A percentile compares a stretch with the other conserved stretches of the same genome.
Conservation (phyloP, 441 rosid genomes). For the Rhodomyrtus psidioides region DNA sequence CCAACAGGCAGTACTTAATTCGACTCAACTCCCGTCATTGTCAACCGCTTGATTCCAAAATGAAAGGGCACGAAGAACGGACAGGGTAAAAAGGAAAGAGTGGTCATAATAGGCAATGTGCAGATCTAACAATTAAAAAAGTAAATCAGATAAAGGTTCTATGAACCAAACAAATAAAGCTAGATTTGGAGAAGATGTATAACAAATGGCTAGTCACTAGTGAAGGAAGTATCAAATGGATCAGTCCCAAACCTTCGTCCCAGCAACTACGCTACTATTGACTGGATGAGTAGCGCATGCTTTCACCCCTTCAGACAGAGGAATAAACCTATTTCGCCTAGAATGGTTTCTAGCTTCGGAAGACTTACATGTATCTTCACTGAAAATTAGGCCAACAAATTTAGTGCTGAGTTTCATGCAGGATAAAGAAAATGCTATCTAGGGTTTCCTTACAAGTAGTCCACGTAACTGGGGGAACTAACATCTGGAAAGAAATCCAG, state of each 20-base stretch:
- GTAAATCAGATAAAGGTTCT: neutral
- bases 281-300: conserved; percentile 71
- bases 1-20: neutral
- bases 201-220: neutral
- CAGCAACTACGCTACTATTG: conserved; percentile 63
- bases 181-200: neutral
- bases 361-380: neutral
- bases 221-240: neutral
- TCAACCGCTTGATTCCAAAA: neutral
- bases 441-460: conserved; percentile 42
- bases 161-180: neutral
- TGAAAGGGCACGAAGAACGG: neutral
- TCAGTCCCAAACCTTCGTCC: conserved; percentile 58
- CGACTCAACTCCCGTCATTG: neutral
- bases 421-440: neutral
- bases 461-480: conserved; percentile 81
- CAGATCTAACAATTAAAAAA: neutral
- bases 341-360: neutral
- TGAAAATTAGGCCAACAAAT: neutral
- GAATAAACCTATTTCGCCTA: conserved; percentile 57
- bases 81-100: neutral
- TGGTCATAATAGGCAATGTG: neutral
- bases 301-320: conserved; percentile 60
- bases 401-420: neutral
- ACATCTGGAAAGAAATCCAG: conserved; percentile 81